Conservation (phyloP, 768 basidiomycete species). For the Lactarius trivialis region DNA sequence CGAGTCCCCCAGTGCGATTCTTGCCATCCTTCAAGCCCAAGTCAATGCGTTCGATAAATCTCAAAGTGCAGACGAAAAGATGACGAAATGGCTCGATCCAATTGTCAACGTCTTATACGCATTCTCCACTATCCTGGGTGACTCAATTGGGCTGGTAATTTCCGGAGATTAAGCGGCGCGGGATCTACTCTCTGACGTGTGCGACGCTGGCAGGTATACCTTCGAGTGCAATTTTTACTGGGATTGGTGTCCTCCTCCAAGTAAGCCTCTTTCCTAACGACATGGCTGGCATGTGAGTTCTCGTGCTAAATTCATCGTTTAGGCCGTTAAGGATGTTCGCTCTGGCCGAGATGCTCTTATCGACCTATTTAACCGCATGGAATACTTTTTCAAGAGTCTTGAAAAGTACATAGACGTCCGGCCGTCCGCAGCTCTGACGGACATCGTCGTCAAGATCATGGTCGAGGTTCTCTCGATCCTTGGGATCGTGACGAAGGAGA, state of each 20-base stretch:
- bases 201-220: neutral
- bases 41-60: neutral
- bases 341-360: neutral
- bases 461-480: neutral
- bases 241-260: neutral
- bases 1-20: neutral
- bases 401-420: neutral
- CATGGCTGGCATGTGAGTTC: neutral
- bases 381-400: neutral
- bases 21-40: neutral
- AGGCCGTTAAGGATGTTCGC: neutral
- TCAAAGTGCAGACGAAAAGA: neutral
- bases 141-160: neutral
- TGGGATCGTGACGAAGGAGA: neutral
- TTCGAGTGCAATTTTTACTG: neutral
- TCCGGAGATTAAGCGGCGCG: neutral
- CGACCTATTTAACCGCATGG: neutral
- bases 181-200: neutral
- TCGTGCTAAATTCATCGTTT: neutral
- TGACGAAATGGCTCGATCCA: neutral
- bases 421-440: neutral
- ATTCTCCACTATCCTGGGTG: neutral
- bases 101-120: neutral
- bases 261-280: neutral
- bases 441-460: neutral